Evolutionary conservation across 148 eudicot genomes (phyloP), one percentile per base, ranked within the genome.

Genomic region (Vaccinium vitisidaea): DNA sequence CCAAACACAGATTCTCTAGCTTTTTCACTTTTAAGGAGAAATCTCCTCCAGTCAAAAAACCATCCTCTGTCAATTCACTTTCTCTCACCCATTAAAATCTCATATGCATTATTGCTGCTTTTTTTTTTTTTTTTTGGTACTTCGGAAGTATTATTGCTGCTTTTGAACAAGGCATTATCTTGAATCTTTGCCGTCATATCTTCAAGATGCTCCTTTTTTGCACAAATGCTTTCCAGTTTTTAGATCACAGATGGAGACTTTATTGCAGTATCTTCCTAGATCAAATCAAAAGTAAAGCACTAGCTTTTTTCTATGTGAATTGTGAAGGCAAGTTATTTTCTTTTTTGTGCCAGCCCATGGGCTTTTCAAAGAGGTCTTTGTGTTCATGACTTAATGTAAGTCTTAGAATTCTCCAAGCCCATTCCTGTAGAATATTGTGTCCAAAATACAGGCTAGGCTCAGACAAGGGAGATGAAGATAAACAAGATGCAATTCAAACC

Each of bases 141-240:
- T n/a, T n/a, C n/a, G n/a, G n/a, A n/a, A n/a, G n/a, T n/a, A 32
- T 46, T 36, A 80, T 80, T 80, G 70, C 69, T 15, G 56, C 70
- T 56, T 30, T 56, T 55, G 82, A 32, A 56, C 3, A 25, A 30
- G 67, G 82, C 70, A 80, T 36, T 19, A 79, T 79, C 67, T 80
- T 56, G 69, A 8, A 80, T 80, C 70, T 80, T 32, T 56, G 69
- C n/a, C 18, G 82, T 56, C 82, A 36, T 56, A 19, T 55, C 67
- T 32, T 27, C 81, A 3, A 4, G 53, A 2, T n/a, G 6, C 53
- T 25, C 61, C 21, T 78, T 52, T 75, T 25, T 39, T 15, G 12
- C 10, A 39, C 32, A 1, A 16, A 73, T 73, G 77, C 50, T 73
- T 73, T 18, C 12, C 49, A 32, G 5, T 15, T 73, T 13, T 70